phyloP scores from a whole-genome alignment of 1,139 yeast species.

The Hanseniaspora sp. region DNA sequence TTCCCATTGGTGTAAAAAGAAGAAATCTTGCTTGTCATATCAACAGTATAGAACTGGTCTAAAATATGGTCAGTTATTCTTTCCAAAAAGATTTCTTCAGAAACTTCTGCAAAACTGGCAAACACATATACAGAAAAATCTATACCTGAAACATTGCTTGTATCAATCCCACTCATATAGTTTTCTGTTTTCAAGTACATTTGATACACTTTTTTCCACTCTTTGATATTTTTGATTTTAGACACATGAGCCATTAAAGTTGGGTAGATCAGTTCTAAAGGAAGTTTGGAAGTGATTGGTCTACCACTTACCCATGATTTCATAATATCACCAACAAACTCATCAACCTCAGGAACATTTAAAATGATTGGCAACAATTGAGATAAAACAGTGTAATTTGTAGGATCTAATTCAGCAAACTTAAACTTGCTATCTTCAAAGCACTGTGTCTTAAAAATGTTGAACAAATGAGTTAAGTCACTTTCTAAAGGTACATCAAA shows the following conservation, averaged over 20 bases:
- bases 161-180: conserved; percentile 23
- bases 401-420: conserved; percentile 25
- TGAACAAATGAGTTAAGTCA: neutral
- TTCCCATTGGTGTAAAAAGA: conserved; percentile 20
- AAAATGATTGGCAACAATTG: conserved; percentile 22
- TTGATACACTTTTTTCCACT: conserved; percentile 47
- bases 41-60: conserved; percentile 34
- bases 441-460: neutral
- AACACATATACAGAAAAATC: conserved; percentile 22
- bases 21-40: conserved; percentile 1
- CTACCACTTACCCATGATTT: conserved; percentile 39
- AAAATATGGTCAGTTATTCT: conserved; percentile 46
- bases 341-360: conserved; percentile 28
- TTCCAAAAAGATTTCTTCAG: conserved; percentile 36
- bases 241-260: conserved; percentile 31
- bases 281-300: conserved; percentile 36
- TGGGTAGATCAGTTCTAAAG: conserved; percentile 37
- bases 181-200: conserved; percentile 41
- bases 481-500: neutral
- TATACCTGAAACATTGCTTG: conserved; percentile 17
- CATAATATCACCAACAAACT: conserved; percentile 35
- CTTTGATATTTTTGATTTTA: conserved; percentile 35
- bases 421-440: conserved; percentile 2
- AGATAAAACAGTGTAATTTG: conserved; percentile 19
- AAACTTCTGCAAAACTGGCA: conserved; percentile 42